Evolutionary conservation across 345 rosid genomes (phyloP).

Genomic region (Dimocarpus longan): DNA sequence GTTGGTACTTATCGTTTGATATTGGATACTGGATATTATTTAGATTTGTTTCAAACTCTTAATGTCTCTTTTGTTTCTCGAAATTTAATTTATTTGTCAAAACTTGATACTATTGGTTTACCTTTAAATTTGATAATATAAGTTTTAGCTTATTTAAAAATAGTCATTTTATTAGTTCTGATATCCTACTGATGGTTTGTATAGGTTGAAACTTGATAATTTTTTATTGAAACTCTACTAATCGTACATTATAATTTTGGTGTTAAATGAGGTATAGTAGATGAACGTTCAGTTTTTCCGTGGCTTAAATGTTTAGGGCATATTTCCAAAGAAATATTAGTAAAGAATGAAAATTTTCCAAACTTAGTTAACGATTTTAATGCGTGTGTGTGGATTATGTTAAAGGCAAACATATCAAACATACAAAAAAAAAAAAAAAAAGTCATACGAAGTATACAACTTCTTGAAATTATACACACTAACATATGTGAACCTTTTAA

Average conservation of each 20-base stretch:
- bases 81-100: neutral
- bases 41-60: no score
- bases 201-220: neutral
- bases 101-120: neutral
- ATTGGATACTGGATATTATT: no score
- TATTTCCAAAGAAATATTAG: slow-evolving; percentile 15
- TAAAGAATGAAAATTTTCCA: slow-evolving; percentile 3
- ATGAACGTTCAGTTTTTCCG: slow-evolving; percentile 1
- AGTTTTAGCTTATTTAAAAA: slow-evolving; percentile 1
- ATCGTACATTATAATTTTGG: no score
- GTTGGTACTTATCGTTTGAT: no score
- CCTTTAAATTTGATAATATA: neutral
- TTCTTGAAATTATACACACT: slow-evolving; percentile 13
- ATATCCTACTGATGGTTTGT: slow-evolving; percentile 4
- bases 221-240: neutral
- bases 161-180: neutral
- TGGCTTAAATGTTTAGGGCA: slow-evolving; percentile 12
- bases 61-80: neutral
- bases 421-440: neutral
- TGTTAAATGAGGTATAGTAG: accelerated
- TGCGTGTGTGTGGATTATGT: slow-evolving; percentile 10
- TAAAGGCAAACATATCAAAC: neutral
- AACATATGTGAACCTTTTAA: slow-evolving; percentile 12
- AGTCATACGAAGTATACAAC: neutral
- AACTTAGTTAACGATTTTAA: neutral